Conservation (phyloP, 179 eudicot genomes). For the Beta macrorhiza region DNA sequence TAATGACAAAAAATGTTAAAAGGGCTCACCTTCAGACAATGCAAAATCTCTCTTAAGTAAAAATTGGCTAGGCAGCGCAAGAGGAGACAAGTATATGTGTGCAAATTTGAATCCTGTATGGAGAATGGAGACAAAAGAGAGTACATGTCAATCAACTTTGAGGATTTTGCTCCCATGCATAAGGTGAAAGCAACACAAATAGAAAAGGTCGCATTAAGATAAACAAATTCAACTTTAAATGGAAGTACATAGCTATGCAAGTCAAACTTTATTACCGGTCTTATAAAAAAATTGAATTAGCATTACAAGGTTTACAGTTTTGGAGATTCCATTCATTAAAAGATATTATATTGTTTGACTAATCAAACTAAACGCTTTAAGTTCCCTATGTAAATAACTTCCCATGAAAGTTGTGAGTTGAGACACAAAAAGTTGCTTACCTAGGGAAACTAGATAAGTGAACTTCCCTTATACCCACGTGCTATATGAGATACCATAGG, state of each 20-base stretch:
- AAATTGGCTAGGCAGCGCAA: constrained; percentile 31
- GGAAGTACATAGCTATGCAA: not conserved
- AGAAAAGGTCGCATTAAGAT: not conserved
- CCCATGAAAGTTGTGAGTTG: too few relatives aligned
- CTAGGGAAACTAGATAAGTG: too few relatives aligned
- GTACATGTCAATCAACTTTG: not conserved
- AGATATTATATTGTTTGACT: not conserved
- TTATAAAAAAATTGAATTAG: too few relatives aligned
- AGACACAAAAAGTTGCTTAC: too few relatives aligned
- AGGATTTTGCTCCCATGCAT: not conserved
- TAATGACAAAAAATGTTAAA: constrained; percentile 3
- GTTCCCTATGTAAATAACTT: too few relatives aligned
- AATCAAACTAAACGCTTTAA: not conserved
- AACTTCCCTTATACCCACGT: too few relatives aligned
- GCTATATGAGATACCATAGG: too few relatives aligned
- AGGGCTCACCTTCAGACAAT: constrained; percentile 26
- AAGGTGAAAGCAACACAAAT: not conserved
- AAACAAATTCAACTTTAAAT: not conserved
- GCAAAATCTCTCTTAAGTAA: constrained; percentile 23
- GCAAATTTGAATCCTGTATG: constrained; percentile 35
- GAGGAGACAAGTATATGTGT: constrained; percentile 36
- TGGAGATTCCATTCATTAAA: too few relatives aligned
- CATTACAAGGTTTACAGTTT: not conserved
- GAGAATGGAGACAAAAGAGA: not conserved
- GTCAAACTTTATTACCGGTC: not conserved